Conservation (phyloP, 202 grass and related monocot species). For the Panicum virgatum region DNA sequence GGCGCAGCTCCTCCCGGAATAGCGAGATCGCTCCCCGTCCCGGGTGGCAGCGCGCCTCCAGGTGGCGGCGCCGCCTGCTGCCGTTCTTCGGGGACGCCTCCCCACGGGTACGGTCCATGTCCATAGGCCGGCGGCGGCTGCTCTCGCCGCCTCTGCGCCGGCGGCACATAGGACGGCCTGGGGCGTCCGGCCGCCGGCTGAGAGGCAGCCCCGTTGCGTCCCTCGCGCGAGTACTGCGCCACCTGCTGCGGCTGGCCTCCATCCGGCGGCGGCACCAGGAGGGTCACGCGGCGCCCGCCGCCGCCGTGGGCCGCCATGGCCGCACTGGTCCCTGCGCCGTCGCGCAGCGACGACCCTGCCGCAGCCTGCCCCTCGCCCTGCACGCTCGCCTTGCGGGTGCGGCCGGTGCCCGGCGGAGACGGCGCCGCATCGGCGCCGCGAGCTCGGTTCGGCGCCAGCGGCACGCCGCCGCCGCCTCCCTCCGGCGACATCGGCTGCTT, state of each 20-base stretch:
- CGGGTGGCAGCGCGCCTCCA: background rate
- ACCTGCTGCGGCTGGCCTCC: background rate
- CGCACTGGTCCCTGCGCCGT: slow-evolving; percentile 12
- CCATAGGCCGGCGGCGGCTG: background rate
- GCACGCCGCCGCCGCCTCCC: background rate
- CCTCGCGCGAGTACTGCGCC: background rate
- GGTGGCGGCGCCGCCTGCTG: background rate
- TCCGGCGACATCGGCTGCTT: background rate
- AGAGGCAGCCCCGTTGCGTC: background rate
- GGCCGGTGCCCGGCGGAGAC: background rate
- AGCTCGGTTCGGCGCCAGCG: background rate
- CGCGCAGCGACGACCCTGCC: background rate
- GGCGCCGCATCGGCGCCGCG: background rate
- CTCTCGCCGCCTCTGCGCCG: background rate
- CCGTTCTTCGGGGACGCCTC: background rate
- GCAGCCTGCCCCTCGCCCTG: background rate
- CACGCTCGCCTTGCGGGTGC: background rate
- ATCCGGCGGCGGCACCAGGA: background rate
- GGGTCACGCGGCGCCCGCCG: background rate
- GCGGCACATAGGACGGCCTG: background rate
- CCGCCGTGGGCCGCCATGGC: background rate
- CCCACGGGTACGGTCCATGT: background rate
- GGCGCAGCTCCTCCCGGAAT: background rate
- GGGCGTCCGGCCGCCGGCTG: background rate
- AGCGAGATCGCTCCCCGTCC: background rate